phyloP scores from a whole-genome alignment of 495 filamentous ascomycete species.

The Daldinia concentrica region DNA sequence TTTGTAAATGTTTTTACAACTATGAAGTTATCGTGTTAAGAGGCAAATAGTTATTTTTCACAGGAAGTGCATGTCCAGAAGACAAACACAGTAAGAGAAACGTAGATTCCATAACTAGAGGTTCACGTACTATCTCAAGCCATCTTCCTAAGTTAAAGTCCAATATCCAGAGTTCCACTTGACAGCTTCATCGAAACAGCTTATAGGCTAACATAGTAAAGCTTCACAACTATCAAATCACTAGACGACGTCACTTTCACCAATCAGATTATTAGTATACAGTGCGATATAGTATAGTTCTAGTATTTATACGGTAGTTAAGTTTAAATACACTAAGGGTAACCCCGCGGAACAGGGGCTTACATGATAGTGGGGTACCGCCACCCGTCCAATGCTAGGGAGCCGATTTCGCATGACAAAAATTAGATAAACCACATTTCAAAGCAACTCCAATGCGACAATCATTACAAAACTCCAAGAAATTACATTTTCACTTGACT shows the following conservation, averaged over 20 bases:
- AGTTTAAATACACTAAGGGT: too few relatives aligned
- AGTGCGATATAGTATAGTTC: neutral
- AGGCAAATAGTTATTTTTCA: neutral
- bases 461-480: neutral
- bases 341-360: neutral
- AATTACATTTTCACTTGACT: neutral
- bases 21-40: too few relatives aligned
- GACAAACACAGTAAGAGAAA: too few relatives aligned
- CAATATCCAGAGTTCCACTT: neutral
- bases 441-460: constrained; percentile 45
- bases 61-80: too few relatives aligned
- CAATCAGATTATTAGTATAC: neutral
- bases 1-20: neutral
- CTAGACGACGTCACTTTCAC: constrained; percentile 3
- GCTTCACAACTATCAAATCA: too few relatives aligned
- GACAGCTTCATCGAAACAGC: neutral
- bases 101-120: too few relatives aligned
- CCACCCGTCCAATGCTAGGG: constrained; percentile 35
- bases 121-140: too few relatives aligned
- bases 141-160: neutral
- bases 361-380: constrained; percentile 8
- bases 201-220: too few relatives aligned
- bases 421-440: constrained; percentile 51
- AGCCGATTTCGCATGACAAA: constrained; percentile 43
- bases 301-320: neutral